phyloP scores from a whole-genome alignment of 495 filamentous ascomycete genomes.

The Gamarada debralockiae region DNA sequence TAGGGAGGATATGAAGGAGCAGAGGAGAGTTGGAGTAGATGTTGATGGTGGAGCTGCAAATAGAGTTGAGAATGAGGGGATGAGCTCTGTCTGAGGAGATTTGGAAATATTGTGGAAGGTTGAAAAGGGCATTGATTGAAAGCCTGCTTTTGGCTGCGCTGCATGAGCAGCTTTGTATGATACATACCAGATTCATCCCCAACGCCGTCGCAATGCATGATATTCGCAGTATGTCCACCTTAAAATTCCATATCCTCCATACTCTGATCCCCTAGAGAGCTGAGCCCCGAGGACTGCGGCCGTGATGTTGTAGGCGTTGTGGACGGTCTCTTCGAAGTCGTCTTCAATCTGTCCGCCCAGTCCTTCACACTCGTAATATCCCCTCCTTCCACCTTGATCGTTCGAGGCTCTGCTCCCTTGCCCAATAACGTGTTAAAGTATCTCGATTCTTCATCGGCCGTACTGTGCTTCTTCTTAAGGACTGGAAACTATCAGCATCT shows the following conservation, averaged over 20 bases:
- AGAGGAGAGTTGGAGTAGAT: slow-evolving; percentile 9
- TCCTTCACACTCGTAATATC: slow-evolving; percentile 58
- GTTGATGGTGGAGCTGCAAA: slow-evolving; percentile 20
- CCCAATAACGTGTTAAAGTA: slow-evolving; percentile 79
- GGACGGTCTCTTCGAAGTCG: slow-evolving; percentile 21
- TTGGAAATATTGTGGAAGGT: neutral
- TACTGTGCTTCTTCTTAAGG: slow-evolving; percentile 81
- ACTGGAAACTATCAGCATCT: slow-evolving; percentile 31
- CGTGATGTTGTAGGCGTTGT: slow-evolving; percentile 16
- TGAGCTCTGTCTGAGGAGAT: slow-evolving; percentile 13
- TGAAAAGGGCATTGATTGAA: neutral
- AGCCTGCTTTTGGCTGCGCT: slow-evolving; percentile 3
- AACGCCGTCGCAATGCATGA: slow-evolving; percentile 26
- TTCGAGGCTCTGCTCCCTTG: slow-evolving; percentile 59
- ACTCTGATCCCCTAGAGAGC: slow-evolving; percentile 39
- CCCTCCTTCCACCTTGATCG: slow-evolving; percentile 69
- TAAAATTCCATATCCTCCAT: slow-evolving; percentile 25
- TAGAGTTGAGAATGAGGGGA: slow-evolving; percentile 19
- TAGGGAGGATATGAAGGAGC: slow-evolving; percentile 15
- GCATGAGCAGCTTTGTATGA: slow-evolving; percentile 6
- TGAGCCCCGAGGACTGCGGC: slow-evolving; percentile 46
- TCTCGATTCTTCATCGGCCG: slow-evolving; percentile 75
- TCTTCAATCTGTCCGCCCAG: slow-evolving; percentile 47
- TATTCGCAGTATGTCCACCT: neutral
- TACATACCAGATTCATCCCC: slow-evolving; percentile 10